Evolutionary conservation across 768 basidiomycete genomes (phyloP).

Genomic region (Paxillus involutus): DNA sequence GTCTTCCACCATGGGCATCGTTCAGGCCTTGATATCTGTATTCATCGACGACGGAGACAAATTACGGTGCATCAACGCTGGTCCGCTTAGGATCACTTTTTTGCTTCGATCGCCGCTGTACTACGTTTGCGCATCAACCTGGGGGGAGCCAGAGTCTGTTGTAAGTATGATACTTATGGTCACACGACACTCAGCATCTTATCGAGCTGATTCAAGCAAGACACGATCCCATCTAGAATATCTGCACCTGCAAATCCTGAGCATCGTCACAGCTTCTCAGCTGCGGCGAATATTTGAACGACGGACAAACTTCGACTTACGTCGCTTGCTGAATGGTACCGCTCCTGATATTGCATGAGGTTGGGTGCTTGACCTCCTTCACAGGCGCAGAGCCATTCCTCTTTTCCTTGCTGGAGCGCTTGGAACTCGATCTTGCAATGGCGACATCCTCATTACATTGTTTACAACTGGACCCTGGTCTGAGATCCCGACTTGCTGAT

Average conservation of each 20-base stretch:
- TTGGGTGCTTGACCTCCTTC: not conserved
- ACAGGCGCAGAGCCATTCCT: constrained; percentile 86
- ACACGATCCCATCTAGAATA: constrained; percentile 93
- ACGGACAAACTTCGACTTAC: constrained; percentile 88
- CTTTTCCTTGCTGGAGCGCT: constrained; percentile 62
- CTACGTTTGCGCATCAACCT: constrained; percentile 86
- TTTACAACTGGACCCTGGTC: constrained; percentile 64
- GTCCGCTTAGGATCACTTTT: constrained; percentile 82
- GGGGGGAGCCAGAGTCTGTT: constrained; percentile 96
- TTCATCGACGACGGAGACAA: constrained; percentile 93
- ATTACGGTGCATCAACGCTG: constrained; percentile 79
- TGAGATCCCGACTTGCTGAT: constrained; percentile 79
- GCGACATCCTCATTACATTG: constrained; percentile 80
- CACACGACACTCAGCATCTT: constrained; percentile 7
- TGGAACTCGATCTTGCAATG: constrained; percentile 82
- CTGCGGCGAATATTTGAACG: constrained; percentile 84
- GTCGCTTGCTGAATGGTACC: constrained; percentile 67
- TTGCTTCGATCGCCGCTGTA: constrained; percentile 86
- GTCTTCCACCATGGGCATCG: constrained; percentile 84
- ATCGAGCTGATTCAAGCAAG: constrained; percentile 64
- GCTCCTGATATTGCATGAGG: not conserved
- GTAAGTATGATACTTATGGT: constrained; percentile 47
- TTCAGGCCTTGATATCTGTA: constrained; percentile 94
- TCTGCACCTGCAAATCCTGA: constrained; percentile 89
- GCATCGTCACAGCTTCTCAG: constrained; percentile 84